Base-by-base conservation (phyloP, 306 rosid genomes). In the Dalbergia cochinchinensis region DNA sequence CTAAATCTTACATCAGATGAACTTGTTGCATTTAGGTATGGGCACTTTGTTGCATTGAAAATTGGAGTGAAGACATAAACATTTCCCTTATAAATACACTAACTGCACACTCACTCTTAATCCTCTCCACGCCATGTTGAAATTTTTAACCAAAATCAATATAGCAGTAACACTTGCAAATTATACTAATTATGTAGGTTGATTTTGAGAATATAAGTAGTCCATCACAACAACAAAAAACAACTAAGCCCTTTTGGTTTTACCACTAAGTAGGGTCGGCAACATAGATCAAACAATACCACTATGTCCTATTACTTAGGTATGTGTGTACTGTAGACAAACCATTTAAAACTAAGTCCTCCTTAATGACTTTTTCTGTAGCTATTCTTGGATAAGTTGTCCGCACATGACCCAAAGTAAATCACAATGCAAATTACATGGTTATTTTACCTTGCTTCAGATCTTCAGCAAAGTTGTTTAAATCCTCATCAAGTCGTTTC, bases 401-500 rank as follows among this genome's bases (percentile, higher is more conserved):
- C 59, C 18, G 63, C 68, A 16, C 59, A 61, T 64, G 65, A 74
- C 55, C 51, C 12, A 62, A 41, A 47, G 72, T 69, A 80, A 80
- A 65, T 51, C 78, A 51, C 72, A 72, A 71, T 37, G 54, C 15
- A 83, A 48, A 81, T 45, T 64, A 63, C 68, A 60, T 26, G 7
- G 71, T 63, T 74, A 64, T 48, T 71, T 80, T 91, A 91, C 99
- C 99, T 90, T 92, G 99, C 89, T 95, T 95, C 81, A 95, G 87
- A 87, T 95, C 99, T 83, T 95, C 98, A 0, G 93, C 94, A 80
- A 93, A 95, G 87, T 93, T 86, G 87, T 84, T 88, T 82, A 95
- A 86, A 87, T 95, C 99, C 88, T 93, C 97, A 73, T 95, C 98
- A 69, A 95, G 98, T 61, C 98, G 88, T 89, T 95, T 95, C 44